phyloP scores from a whole-genome alignment of 352 stramenopile species.

The Aphanomyces invadans region DNA sequence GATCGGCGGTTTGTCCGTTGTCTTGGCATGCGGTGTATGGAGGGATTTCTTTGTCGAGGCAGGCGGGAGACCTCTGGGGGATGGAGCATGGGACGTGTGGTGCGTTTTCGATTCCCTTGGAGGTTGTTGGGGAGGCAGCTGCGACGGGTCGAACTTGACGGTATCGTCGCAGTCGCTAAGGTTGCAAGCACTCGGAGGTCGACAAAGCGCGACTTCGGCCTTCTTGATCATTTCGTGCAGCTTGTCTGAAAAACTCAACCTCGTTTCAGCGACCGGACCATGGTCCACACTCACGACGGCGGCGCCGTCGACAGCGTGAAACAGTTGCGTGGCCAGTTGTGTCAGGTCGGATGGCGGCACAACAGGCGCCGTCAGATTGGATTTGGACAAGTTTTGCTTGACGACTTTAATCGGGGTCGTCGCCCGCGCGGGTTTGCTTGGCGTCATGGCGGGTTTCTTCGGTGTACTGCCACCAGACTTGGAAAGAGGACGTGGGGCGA shows the following conservation, averaged over 20 bases:
- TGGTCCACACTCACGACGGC: background rate
- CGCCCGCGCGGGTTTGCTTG: background rate
- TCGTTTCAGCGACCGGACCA: background rate
- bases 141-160: background rate
- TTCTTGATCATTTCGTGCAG: conserved; percentile 22
- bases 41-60: too few relatives aligned
- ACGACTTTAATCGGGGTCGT: conserved; percentile 11
- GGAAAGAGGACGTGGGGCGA: background rate
- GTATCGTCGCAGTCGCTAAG: background rate
- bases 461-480: background rate
- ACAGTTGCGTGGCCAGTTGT: conserved; percentile 15
- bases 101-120: too few relatives aligned
- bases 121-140: too few relatives aligned
- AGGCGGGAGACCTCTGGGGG: too few relatives aligned
- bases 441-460: background rate
- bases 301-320: background rate
- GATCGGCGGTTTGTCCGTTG: too few relatives aligned
- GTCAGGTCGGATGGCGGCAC: background rate
- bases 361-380: background rate
- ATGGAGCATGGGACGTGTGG: too few relatives aligned
- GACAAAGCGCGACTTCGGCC: conserved; percentile 21
- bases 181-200: background rate
- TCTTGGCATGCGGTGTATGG: too few relatives aligned
- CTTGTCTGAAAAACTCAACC: conserved; percentile 23
- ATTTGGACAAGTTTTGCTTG: background rate